Percentiles rank a stretch among this genome's conserved stretches.
Evolutionary conservation across 2,329 filamentous ascomycete genomes (phyloP).

Genomic region (Cryphonectria carpinicola): DNA sequence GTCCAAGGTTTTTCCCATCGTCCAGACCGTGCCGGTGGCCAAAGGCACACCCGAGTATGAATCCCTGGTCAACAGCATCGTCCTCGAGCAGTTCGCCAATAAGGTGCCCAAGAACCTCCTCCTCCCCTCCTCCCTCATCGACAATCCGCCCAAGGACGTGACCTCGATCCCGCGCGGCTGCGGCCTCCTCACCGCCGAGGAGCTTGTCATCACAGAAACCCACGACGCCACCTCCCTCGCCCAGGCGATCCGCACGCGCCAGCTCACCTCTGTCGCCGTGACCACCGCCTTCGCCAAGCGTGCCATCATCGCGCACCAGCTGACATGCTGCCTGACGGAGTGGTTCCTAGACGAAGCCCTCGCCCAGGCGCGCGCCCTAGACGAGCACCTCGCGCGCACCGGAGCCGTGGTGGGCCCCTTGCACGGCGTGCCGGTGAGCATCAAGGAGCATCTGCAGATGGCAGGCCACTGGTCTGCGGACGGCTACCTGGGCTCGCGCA

Average conservation of each 20-base stretch:
- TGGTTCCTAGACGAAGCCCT: slow-evolving; percentile 36
- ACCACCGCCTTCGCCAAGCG: slow-evolving; percentile 48
- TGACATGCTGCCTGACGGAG: slow-evolving; percentile 34
- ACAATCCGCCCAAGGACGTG: slow-evolving; percentile 39
- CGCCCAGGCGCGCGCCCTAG: slow-evolving; percentile 40
- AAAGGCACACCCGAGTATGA: slow-evolving; percentile 33
- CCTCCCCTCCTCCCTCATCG: slow-evolving; percentile 36
- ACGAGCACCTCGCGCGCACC: slow-evolving; percentile 44
- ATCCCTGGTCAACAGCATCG: slow-evolving; percentile 30
- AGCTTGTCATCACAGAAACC: slow-evolving; percentile 53
- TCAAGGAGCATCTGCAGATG: slow-evolving; percentile 67
- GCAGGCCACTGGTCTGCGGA: slow-evolving; percentile 51
- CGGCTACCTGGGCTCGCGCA: slow-evolving; percentile 56
- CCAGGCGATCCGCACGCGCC: slow-evolving; percentile 41
- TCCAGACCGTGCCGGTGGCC: slow-evolving; percentile 33
- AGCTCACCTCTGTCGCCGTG: slow-evolving; percentile 45
- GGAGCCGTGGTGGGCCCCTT: slow-evolving; percentile 57
- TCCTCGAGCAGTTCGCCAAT: slow-evolving; percentile 37
- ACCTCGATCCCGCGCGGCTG: slow-evolving; percentile 42
- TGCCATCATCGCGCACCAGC: slow-evolving; percentile 52
- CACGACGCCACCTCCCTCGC: slow-evolving; percentile 49
- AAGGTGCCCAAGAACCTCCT: slow-evolving; percentile 38
- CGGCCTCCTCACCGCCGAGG: slow-evolving; percentile 48
- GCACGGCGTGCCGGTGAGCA: slow-evolving; percentile 54
- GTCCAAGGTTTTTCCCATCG: slow-evolving; percentile 24